Evolutionary conservation across 345 rosid species (phyloP), one percentile per base, ranked within the genome.

Genomic region (Moricandia moricandioides): DNA sequence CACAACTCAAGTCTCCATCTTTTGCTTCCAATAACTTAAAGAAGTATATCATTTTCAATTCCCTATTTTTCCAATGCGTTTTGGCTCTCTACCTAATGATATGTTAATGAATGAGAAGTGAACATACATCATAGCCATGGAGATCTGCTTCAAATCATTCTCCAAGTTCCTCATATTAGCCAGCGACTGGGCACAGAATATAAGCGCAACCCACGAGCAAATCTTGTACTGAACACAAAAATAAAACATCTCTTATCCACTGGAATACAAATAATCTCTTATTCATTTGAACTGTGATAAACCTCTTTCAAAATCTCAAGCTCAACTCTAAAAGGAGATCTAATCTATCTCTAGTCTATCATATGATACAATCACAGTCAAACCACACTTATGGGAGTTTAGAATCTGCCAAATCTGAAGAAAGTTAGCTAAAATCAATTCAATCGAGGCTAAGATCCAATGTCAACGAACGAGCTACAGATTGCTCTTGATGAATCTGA

Each of bases 41-140:
- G 24, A 21, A 21, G 24, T 21, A 21, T 21, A 21, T 21, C 24
- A 21, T 21, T 21, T 21, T 21, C 24, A 21, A 21, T 21, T 21
- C 24, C 24, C 24, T 21, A 21, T 21, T 45, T 33, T 49, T 21
- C 24, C 37, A 31, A 74, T 31, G 21, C 30, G 24, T 49, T 14
- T 51, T 8, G 11, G 31, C 10, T 63, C 62, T 51, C 13, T 13
- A 35, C 24, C 18, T 34, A 65, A 71, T 34, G 24, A 21, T 21
- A 21, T 21, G 24, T 21, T 21, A 21, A 21, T 21, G 24, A 21
- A 21, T 21, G 24, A 21, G 35, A 69, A 3, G 12, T 16, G 37
- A 75, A 78, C 88, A 85, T 75, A 94, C 99, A 95, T 95, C 88
- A 90, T 82, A 55, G 96, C 99, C 99, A 95, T 92, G 70, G 99